Evolutionary conservation across 2,329 filamentous ascomycete species (phyloP).

Genomic region (Hysterium pulicare): DNA sequence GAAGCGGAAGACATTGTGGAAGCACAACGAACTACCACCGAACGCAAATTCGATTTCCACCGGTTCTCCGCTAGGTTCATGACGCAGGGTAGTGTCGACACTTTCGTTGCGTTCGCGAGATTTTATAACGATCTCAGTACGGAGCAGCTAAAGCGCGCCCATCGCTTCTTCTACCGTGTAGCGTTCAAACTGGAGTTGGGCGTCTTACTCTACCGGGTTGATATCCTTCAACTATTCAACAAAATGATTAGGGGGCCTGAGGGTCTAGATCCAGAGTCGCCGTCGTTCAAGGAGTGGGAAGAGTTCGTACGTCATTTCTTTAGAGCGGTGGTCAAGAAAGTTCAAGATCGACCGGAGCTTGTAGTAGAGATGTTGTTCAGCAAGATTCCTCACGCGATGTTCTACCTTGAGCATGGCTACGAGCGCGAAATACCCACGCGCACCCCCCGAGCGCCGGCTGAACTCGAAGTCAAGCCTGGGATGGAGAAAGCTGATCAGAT

Average conservation of each 20-base stretch:
- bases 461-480: conserved; percentile 75
- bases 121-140: conserved; percentile 78
- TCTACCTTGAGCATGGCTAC: conserved; percentile 86
- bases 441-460: conserved; percentile 69
- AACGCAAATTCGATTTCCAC: conserved; percentile 92
- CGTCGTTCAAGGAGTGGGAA: conserved; percentile 85
- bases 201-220: conserved; percentile 83
- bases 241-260: conserved; percentile 88
- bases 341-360: conserved; percentile 79
- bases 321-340: conserved; percentile 75
- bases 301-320: conserved; percentile 83
- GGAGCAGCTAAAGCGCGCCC: conserved; percentile 81
- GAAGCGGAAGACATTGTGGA: conserved; percentile 65
- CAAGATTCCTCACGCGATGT: conserved; percentile 78
- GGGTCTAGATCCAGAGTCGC: conserved; percentile 63
- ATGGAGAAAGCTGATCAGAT: conserved; percentile 66
- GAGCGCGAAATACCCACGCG: conserved; percentile 70
- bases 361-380: conserved; percentile 93
- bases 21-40: conserved; percentile 68
- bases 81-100: conserved; percentile 81
- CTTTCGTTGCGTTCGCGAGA: conserved; percentile 74
- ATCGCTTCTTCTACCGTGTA: conserved; percentile 89
- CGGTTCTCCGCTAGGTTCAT: conserved; percentile 78
- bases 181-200: conserved; percentile 93
- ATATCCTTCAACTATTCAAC: conserved; percentile 84